Evolutionary conservation across 1,139 yeast species (phyloP).

Genomic region (Suhomyces chickasaworum): DNA sequence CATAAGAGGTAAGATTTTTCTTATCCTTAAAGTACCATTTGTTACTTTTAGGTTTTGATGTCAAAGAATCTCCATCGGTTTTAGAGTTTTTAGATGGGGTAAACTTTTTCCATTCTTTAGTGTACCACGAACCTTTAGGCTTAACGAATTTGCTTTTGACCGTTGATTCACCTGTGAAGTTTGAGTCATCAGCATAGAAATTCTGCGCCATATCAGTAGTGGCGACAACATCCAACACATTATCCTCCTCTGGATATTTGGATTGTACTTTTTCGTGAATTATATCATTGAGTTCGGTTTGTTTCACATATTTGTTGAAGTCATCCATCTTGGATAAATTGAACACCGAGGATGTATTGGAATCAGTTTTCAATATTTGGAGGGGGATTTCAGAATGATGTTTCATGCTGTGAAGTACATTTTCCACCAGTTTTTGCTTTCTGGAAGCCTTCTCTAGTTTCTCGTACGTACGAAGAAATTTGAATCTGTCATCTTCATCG

Average conservation of each 20-base stretch:
- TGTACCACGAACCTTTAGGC: conserved; percentile 17
- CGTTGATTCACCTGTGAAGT: conserved; percentile 17
- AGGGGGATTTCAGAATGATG: conserved; percentile 29
- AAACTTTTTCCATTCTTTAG: conserved; percentile 15
- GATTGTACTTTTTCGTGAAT: conserved; percentile 27
- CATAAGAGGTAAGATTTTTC: conserved; percentile 7
- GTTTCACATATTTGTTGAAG: conserved; percentile 37
- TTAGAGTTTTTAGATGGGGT: conserved; percentile 6
- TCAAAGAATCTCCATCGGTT: conserved; percentile 13
- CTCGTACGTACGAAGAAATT: conserved; percentile 32
- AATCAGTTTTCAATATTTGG: conserved; percentile 22
- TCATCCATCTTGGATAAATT: conserved; percentile 41
- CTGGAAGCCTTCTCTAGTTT: conserved; percentile 18
- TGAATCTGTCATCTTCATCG: conserved; percentile 31
- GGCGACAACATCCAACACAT: conserved; percentile 33
- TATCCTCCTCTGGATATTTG: conserved; percentile 17
- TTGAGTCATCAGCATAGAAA: conserved; percentile 29
- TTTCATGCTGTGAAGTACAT: conserved; percentile 18
- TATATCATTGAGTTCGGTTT: conserved; percentile 39
- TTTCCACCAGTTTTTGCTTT: conserved; percentile 16
- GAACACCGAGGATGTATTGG: conserved; percentile 33
- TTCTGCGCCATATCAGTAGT: conserved; percentile 33
- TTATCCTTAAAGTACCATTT: conserved; percentile 13
- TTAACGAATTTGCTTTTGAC: conserved; percentile 11
- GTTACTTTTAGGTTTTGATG: conserved; percentile 8